These are phyloP conservation scores for Periconia digitata DNA, from an alignment of 2,329 filamentous ascomycete species.

Conservation along the genomic window DNA sequence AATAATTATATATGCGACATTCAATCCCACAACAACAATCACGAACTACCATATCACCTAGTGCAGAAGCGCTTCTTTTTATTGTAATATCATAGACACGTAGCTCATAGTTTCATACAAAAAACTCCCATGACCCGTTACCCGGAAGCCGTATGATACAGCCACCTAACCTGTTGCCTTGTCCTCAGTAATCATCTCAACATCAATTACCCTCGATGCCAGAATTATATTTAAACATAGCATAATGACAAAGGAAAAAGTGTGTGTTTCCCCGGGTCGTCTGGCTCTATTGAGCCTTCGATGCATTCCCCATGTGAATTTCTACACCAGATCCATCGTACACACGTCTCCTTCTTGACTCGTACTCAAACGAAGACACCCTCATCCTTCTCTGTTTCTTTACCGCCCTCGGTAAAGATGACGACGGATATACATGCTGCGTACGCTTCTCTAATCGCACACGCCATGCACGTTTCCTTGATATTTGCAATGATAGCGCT, in stretches of 20 bases:
- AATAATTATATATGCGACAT: too few species aligned
- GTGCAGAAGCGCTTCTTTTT: too few species aligned
- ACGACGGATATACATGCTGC: constrained; percentile 72
- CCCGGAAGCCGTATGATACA: constrained; percentile 8
- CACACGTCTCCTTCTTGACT: not conserved
- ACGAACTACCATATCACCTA: not conserved
- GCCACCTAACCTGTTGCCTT: not conserved
- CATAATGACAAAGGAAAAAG: not conserved
- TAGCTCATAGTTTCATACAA: constrained; percentile 29
- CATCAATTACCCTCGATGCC: not conserved
- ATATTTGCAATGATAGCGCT: constrained; percentile 71
- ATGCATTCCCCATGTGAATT: not conserved
- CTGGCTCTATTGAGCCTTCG: too few species aligned
- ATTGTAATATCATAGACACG: constrained; percentile 25
- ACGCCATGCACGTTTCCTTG: constrained; percentile 70
- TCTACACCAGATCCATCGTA: not conserved
- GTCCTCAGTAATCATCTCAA: not conserved
- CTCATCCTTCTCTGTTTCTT: constrained; percentile 49
- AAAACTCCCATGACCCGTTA: constrained; percentile 4
- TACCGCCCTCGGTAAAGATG: constrained; percentile 58
- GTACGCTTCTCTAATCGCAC: constrained; percentile 74
- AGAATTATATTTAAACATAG: not conserved
- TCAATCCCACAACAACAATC: too few species aligned
- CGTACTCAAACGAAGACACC: constrained; percentile 16
- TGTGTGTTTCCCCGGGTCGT: not conserved